These are phyloP conservation scores for Asterochloris sp. DNA, from an alignment of 139 green algal genomes.

Conservation along the genomic window DNA sequence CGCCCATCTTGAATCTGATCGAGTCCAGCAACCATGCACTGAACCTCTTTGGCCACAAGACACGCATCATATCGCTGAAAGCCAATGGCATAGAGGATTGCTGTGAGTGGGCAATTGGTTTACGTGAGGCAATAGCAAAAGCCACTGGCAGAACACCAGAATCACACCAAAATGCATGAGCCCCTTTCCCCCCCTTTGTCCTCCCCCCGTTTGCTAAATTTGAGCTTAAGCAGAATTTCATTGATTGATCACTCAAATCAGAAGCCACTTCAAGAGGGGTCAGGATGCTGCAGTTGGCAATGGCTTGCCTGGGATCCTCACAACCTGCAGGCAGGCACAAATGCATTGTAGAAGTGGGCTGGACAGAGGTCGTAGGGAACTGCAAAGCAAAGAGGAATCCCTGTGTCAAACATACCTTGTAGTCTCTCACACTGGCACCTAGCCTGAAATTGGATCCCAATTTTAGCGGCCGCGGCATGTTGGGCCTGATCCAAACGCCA, in stretches of 20 bases:
- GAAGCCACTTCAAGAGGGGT: too few relatives aligned
- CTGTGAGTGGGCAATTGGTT: conserved; percentile 61
- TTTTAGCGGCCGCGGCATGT: conserved; percentile 42
- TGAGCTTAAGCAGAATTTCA: too few relatives aligned
- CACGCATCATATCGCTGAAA: conserved; percentile 17
- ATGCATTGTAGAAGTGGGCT: too few relatives aligned
- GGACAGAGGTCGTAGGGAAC: too few relatives aligned
- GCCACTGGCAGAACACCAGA: background rate
- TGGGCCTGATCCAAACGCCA: conserved; percentile 63
- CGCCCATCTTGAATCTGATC: conserved; percentile 57
- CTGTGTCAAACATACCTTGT: conserved; percentile 26
- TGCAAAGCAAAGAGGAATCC: background rate
- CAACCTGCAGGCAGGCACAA: too few relatives aligned
- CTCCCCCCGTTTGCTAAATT: too few relatives aligned
- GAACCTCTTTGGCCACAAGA: conserved; percentile 24
- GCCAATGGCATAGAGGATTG: conserved; percentile 49
- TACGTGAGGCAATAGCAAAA: conserved; percentile 53
- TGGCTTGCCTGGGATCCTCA: too few relatives aligned
- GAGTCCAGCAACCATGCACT: conserved; percentile 32
- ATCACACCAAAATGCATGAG: too few relatives aligned
- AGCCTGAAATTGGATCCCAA: conserved; percentile 45
- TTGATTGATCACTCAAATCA: too few relatives aligned
- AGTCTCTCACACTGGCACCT: conserved; percentile 50
- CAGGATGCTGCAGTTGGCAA: too few relatives aligned
- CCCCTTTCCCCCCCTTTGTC: too few relatives aligned